Evolutionary conservation across 2,329 filamentous ascomycete species (phyloP).

Genomic region (Thelonectria olida): DNA sequence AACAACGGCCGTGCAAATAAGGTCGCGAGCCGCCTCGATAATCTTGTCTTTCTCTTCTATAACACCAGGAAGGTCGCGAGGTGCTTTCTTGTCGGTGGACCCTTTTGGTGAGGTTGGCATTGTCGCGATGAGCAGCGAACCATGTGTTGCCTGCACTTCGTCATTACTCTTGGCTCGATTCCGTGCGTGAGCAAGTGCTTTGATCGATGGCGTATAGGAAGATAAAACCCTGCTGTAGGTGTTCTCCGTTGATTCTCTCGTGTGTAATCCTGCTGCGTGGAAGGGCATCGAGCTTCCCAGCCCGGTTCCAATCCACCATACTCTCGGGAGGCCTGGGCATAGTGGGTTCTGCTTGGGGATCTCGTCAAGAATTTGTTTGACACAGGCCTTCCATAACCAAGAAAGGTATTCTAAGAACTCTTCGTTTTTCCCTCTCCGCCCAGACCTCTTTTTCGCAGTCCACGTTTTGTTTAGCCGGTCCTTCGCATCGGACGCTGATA

Average conservation of each 20-base stretch:
- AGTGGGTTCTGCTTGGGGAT: not conserved
- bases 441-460: not conserved
- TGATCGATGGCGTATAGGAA: not conserved
- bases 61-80: not conserved
- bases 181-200: not conserved
- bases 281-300: not conserved
- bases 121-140: not conserved
- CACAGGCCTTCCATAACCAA: not conserved
- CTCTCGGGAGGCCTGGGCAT: not conserved
- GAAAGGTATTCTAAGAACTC: not conserved
- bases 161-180: not conserved
- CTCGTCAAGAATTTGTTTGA: not conserved
- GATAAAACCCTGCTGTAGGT: not conserved
- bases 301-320: not conserved
- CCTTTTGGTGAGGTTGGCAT: not conserved
- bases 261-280: not conserved
- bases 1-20: not conserved
- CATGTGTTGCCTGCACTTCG: not conserved
- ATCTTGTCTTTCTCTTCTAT: not conserved
- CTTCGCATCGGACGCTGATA: not conserved
- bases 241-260: not conserved
- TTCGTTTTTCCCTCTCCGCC: not conserved
- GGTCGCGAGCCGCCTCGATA: not conserved
- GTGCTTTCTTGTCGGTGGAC: not conserved
- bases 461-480: not conserved